phyloP scores from a whole-genome alignment of 306 rosid genomes.

The Ochetophila trinervis region DNA sequence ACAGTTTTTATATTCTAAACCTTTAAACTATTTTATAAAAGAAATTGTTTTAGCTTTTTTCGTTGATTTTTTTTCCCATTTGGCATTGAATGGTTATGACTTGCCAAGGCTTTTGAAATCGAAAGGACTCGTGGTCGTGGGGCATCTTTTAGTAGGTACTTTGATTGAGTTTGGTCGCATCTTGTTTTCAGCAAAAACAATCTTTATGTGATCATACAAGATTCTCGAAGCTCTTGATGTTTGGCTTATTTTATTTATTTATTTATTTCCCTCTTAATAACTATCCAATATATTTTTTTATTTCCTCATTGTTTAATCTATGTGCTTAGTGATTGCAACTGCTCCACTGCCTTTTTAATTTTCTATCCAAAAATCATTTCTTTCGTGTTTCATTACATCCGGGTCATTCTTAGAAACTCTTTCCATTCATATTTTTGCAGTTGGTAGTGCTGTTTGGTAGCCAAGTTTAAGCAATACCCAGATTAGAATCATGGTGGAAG shows the following conservation, averaged over 20 bases:
- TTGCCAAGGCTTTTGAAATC: conserved; percentile 18
- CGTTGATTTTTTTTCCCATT: neutral
- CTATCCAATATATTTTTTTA: conserved; percentile 20
- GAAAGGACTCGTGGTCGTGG: conserved; percentile 50
- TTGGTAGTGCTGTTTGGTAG: conserved; percentile 28
- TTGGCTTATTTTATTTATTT: conserved; percentile 23
- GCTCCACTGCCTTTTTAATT: conserved; percentile 46
- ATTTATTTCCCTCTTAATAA: neutral
- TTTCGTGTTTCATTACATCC: conserved; percentile 26
- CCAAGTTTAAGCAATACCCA: conserved; percentile 22
- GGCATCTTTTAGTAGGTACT: conserved; percentile 47
- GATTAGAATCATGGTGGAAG: conserved; percentile 68
- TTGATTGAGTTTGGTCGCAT: conserved; percentile 38
- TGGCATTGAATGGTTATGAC: conserved; percentile 46
- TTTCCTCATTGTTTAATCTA: conserved; percentile 42
- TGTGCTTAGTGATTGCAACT: conserved; percentile 53
- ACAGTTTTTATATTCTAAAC: conserved; percentile 14
- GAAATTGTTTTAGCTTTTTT: too few species aligned
- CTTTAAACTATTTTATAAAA: neutral
- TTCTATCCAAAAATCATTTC: conserved; percentile 35
- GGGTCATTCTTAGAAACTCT: conserved; percentile 35
- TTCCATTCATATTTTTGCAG: conserved; percentile 33
- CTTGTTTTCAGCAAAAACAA: conserved; percentile 42
- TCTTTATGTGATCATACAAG: conserved; percentile 51
- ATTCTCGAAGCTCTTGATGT: conserved; percentile 65